Base-by-base conservation (phyloP, 176 grass and related monocot genomes). In the Chloris gayana region DNA sequence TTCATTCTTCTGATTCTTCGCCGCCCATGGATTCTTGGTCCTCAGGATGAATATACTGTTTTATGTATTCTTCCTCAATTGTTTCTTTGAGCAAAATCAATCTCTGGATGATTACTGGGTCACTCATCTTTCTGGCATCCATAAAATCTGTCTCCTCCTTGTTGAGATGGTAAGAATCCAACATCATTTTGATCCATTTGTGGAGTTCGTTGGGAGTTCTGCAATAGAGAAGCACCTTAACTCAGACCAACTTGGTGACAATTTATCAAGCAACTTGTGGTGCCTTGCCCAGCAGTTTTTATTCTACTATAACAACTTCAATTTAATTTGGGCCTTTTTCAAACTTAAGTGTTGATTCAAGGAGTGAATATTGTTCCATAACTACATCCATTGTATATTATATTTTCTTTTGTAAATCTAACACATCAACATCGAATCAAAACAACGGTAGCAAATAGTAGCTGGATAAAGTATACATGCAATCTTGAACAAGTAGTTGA, bases 191-290 rank as follows among this genome's bases (percentile, higher is more conserved):
- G 56, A 92, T 88, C 92, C 90, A 98, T 65, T 91, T 98, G 67
- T 98, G 90, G 50, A 98, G 89, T 44, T 98, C 92, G 19, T 91
- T 90, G 7, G 95, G 95, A 67, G 92, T 95, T 69, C 95, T 98
- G 88, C 76, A 82, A n/a, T n/a, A 22, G 35, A 29, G 9, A 60
- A 61, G 29, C 12, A 29, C n/a, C 35, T 51, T 32, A 67, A 12
- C n/a, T 74, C n/a, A 70, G 71, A 87, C 17, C 25, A 67, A 78
- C 2, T 82, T 17, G 35, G n/a, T n/a, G 29, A 27, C 32, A 21
- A 56, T 27, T 64, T 70, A 76, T 46, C 7, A 0, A 72, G 22
- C 72, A 82, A 22, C 22, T 35, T 49, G 21, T 30, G 17, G 5
- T 30, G 22, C 9, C 1, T 67, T 19, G 19, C 22, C 59, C 49